These are phyloP conservation scores for Aspergillus indologenus DNA, from an alignment of 495 filamentous ascomycete species.

Conservation along the genomic window DNA sequence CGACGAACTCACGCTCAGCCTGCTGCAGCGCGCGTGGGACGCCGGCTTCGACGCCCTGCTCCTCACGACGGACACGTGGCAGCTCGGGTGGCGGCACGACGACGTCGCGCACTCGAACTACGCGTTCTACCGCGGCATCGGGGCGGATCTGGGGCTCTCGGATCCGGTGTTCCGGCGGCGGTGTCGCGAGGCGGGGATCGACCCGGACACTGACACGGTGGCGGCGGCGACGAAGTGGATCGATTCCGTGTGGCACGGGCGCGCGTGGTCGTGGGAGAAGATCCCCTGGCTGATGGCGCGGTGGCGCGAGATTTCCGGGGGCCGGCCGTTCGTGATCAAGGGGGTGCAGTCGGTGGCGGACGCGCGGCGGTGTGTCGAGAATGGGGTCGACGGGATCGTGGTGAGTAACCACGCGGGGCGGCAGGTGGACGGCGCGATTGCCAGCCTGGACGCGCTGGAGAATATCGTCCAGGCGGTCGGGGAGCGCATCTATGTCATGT, in stretches of 20 bases:
- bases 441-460: constrained; percentile 58
- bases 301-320: constrained; percentile 52
- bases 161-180: constrained; percentile 58
- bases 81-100: constrained; percentile 63
- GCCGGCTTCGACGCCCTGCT: constrained; percentile 57
- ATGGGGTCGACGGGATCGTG: constrained; percentile 54
- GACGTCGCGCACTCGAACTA: constrained; percentile 58
- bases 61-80: constrained; percentile 64
- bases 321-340: constrained; percentile 53
- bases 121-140: constrained; percentile 58
- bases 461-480: constrained; percentile 54
- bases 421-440: constrained; percentile 61
- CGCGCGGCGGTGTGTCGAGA: constrained; percentile 43
- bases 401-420: constrained; percentile 61
- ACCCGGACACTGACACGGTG: constrained; percentile 47
- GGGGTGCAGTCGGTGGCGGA: constrained; percentile 11
- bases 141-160: constrained; percentile 54
- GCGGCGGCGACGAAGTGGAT: constrained; percentile 59
- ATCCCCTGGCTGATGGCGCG: constrained; percentile 51
- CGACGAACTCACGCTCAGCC: constrained; percentile 54
- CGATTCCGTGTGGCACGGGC: constrained; percentile 63
- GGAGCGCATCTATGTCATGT: constrained; percentile 54
- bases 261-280: constrained; percentile 58
- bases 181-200: constrained; percentile 48
- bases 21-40: constrained; percentile 55